Evolutionary conservation across 1,284 basidiomycete species (phyloP), one percentile per base, ranked within the genome.

Genomic region (Moniliophthora roreri): DNA sequence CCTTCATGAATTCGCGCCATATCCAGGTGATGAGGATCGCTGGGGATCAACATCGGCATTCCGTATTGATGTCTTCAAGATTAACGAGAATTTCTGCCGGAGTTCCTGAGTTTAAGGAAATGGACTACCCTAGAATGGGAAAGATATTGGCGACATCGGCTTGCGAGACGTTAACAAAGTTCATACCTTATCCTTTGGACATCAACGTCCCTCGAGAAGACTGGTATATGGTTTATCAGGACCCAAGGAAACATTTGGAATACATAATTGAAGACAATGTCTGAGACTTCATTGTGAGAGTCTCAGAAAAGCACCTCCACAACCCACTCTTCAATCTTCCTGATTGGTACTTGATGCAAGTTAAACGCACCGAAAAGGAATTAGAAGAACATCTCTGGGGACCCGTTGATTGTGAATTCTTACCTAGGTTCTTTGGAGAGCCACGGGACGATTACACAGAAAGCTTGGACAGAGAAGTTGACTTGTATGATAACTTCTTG

Each of bases 121-220:
- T 46, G 32, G 45, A 53, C 24, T 48, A 28, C 21, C 51, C 45
- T 1, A 47, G 36, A 7, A 53, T 53, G 36, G 51, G 51, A n/a
- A n/a, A 53, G 16, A 24, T 40, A 13, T 48, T 53, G 23, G 51
- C 44, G n/a, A 38, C 38, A 3, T 13, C 4, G 4, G 45, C 51
- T 16, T n/a, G 15, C 16, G 18, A 13, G 7, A 47, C 13, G 15
- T 26, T 48, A 10, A 23, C 23, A 6, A 39, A 20, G 20, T 41
- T n/a, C 3, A 18, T 41, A 10, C 45, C 23, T 34, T 16, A 20
- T n/a, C 24, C 8, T 20, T 32, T 8, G 18, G 39, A 18, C 16
- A 37, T 21, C n/a, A 16, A 18, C 6, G 15, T 4, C 5, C 21
- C 44, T 32, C 9, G 41, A 6, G 51, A 52, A 36, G 34, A n/a